These are phyloP conservation scores for Pythium plurisporium DNA, from an alignment of 352 stramenopile genomes.

Conservation along the genomic window DNA sequence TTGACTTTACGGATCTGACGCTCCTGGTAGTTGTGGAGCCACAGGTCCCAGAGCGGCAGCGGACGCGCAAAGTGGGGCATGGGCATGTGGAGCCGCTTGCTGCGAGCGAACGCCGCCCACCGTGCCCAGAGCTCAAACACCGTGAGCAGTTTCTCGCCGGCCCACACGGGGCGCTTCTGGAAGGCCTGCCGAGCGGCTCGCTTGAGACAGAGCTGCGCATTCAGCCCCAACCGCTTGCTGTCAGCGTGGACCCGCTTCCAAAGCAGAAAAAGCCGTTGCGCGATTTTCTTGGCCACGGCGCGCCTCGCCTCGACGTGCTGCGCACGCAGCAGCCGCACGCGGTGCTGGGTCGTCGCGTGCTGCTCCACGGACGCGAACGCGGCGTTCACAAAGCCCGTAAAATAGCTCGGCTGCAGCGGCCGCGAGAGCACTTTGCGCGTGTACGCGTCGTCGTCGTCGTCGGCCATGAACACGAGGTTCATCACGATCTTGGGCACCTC, in stretches of 20 bases:
- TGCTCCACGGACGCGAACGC: conserved; percentile 48
- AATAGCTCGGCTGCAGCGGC: conserved; percentile 22
- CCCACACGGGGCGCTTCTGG: conserved; percentile 44
- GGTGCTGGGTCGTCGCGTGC: conserved; percentile 11
- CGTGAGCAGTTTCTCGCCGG: conserved; percentile 50
- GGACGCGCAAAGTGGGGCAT: conserved; percentile 39
- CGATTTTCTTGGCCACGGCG: conserved; percentile 58
- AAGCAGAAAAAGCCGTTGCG: conserved; percentile 54
- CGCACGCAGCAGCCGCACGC: conserved; percentile 25
- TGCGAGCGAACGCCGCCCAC: conserved; percentile 50
- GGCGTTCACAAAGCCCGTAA: conserved; percentile 42
- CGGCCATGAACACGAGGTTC: conserved; percentile 69
- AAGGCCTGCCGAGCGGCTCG: conserved; percentile 61
- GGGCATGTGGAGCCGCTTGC: conserved; percentile 39
- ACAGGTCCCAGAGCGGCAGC: conserved; percentile 66
- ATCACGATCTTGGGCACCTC: conserved; percentile 52
- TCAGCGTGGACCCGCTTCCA: conserved; percentile 56
- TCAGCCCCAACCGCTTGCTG: conserved; percentile 42
- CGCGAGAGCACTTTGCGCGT: conserved; percentile 24
- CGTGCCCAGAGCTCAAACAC: conserved; percentile 70
- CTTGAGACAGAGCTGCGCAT: conserved; percentile 73
- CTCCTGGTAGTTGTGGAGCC: conserved; percentile 73
- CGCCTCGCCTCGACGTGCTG: conserved; percentile 42
- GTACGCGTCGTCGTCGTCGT: conserved; percentile 35
- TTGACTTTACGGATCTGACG: conserved; percentile 72